phyloP scores from a whole-genome alignment of 345 rosid genomes.

The Pistacia vera region DNA sequence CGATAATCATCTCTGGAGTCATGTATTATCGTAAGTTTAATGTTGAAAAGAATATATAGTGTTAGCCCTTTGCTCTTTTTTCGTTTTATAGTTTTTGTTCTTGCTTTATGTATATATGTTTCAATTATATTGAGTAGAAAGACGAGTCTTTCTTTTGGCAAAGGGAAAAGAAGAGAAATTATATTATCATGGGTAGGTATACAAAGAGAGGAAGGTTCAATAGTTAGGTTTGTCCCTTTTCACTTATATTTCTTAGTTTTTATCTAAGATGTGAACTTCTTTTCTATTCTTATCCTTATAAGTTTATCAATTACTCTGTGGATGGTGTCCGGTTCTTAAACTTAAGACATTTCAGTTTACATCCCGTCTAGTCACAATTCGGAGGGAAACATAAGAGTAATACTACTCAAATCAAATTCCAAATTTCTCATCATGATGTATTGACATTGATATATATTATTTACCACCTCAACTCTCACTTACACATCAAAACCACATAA shows the following conservation, averaged over 20 bases:
- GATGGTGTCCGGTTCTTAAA: too few relatives aligned
- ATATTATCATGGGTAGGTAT: conserved; percentile 5
- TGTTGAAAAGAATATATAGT: not conserved
- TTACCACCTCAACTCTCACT: too few relatives aligned
- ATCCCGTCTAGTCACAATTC: too few relatives aligned
- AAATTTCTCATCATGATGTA: too few relatives aligned
- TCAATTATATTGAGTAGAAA: conserved; percentile 17
- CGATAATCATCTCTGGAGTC: conserved; percentile 66
- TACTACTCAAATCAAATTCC: too few relatives aligned
- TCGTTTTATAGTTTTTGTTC: not conserved
- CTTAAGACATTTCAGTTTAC: too few relatives aligned
- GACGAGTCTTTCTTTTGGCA: conserved; percentile 20
- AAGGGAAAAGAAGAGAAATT: not conserved
- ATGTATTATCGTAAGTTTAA: conserved; percentile 60
- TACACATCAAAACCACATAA: too few relatives aligned
- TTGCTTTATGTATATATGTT: not conserved
- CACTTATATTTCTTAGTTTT: not conserved
- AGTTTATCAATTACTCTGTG: too few relatives aligned
- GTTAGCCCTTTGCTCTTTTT: not conserved
- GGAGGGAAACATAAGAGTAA: too few relatives aligned
- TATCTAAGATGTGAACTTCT: too few relatives aligned
- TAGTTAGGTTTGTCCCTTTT: not conserved
- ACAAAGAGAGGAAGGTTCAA: not conserved
- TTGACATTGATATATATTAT: too few relatives aligned
- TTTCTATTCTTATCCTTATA: too few relatives aligned